Evolutionary conservation across 345 rosid genomes (phyloP).

Genomic region (Populus tremula): DNA sequence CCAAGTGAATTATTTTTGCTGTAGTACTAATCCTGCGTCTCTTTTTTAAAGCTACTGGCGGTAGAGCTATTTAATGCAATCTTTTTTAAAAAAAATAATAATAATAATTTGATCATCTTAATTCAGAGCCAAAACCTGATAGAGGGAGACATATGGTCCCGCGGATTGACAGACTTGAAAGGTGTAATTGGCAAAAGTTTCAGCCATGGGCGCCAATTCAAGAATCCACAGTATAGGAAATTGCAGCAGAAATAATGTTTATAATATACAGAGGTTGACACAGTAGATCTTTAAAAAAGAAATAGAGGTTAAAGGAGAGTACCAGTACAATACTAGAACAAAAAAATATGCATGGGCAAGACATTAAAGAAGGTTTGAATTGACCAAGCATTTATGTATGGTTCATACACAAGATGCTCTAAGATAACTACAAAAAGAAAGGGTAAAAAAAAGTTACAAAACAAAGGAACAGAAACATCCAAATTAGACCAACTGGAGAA

Average conservation of each 20-base stretch:
- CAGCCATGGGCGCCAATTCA: neutral
- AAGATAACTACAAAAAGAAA: neutral
- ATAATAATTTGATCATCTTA: neutral
- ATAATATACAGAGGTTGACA: neutral
- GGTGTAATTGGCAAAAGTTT: neutral
- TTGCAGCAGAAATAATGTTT: neutral
- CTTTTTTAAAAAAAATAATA: no score
- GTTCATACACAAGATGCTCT: constrained; percentile 7
- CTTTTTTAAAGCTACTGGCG: no score
- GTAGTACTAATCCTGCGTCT: neutral
- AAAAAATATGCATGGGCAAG: neutral
- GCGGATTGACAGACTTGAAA: constrained; percentile 13
- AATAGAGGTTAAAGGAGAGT: neutral
- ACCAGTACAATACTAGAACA: neutral
- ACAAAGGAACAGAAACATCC: constrained; percentile 4
- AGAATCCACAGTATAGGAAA: neutral
- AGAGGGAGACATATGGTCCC: constrained; percentile 5
- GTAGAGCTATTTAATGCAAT: neutral
- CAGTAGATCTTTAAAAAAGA: neutral
- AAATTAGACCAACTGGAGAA: constrained; percentile 6
- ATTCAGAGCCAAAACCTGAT: no score
- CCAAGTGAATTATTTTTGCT: neutral
- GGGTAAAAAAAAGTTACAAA: neutral
- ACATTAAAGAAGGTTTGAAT: constrained; percentile 21
- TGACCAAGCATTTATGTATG: constrained; percentile 19